These are phyloP conservation scores for Chrysoporthe cubensis DNA, from an alignment of 2,329 filamentous ascomycete genomes.

Conservation along the genomic window DNA sequence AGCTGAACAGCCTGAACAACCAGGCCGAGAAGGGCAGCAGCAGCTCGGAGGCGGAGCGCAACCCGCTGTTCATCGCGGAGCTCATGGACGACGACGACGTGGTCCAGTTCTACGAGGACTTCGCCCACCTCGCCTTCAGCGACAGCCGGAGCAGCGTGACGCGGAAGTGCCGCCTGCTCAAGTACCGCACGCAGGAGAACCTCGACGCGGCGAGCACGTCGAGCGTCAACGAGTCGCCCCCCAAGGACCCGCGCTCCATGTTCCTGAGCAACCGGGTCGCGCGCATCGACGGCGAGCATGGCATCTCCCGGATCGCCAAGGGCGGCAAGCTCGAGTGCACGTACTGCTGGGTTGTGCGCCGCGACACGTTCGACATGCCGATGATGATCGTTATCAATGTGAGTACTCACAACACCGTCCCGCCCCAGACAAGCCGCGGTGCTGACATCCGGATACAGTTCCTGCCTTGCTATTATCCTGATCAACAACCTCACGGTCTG, in stretches of 20 bases:
- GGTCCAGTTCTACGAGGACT: constrained; percentile 94
- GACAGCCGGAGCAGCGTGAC: constrained; percentile 86
- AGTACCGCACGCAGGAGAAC: constrained; percentile 79
- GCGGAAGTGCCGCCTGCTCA: constrained; percentile 82
- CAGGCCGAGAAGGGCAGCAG: constrained; percentile 43
- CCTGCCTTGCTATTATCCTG: constrained; percentile 62
- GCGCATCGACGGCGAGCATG: constrained; percentile 72
- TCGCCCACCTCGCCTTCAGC: constrained; percentile 88
- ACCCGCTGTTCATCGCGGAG: constrained; percentile 89
- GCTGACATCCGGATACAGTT: constrained; percentile 48
- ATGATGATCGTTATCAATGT: constrained; percentile 99
- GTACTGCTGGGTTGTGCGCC: constrained; percentile 96
- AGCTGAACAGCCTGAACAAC: constrained; percentile 47
- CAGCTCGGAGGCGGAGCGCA: constrained; percentile 55
- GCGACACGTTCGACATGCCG: constrained; percentile 96
- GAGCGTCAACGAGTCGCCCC: constrained; percentile 45
- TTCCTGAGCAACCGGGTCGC: constrained; percentile 64
- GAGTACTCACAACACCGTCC: constrained; percentile 44
- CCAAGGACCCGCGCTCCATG: constrained; percentile 50
- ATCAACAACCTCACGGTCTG: constrained; percentile 59
- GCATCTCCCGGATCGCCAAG: constrained; percentile 79
- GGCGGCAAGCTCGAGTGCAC: constrained; percentile 94
- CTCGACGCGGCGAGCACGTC: constrained; percentile 39
- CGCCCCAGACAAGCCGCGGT: not conserved
- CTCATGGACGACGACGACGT: constrained; percentile 92